Conservation (phyloP, 1,284 basidiomycete species). For the Puccinia brachypodii region DNA sequence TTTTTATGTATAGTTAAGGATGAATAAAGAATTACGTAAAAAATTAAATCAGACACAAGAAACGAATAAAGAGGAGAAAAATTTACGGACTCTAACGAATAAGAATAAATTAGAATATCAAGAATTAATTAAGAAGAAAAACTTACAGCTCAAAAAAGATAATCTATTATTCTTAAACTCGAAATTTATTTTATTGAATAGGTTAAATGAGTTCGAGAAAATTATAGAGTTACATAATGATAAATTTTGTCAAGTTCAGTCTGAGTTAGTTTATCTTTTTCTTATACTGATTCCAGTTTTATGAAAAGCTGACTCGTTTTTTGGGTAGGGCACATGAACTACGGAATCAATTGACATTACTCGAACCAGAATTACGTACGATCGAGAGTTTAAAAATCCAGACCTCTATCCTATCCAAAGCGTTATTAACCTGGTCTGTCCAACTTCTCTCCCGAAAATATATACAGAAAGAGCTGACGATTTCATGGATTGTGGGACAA, state of each 20-base stretch:
- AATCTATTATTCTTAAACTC: not conserved
- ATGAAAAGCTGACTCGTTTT: not conserved
- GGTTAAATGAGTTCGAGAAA: slow-evolving; percentile 6
- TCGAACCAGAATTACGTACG: slow-evolving; percentile 18
- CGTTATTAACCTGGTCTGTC: slow-evolving; percentile 21
- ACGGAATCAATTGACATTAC: slow-evolving; percentile 24
- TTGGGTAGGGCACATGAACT: slow-evolving; percentile 23
- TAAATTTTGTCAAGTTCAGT: not conserved
- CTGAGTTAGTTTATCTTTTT: not conserved
- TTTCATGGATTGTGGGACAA: not conserved
- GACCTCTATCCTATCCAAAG: slow-evolving; percentile 7
- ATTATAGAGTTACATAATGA: not conserved
- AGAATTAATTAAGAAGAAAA: not conserved
- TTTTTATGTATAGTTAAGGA: not conserved
- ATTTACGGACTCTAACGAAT: too few relatives aligned
- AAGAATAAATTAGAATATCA: slow-evolving; percentile 9
- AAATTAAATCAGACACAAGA: not conserved
- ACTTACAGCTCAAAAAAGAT: slow-evolving; percentile 11
- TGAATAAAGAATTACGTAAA: slow-evolving; percentile 34
- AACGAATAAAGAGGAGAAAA: not conserved
- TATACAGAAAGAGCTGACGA: not conserved
- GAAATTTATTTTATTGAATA: not conserved
- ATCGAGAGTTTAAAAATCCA: not conserved
- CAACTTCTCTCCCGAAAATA: not conserved
- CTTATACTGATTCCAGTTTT: not conserved